A percentile compares a stretch with the other conserved stretches of the same genome.
Evolutionary conservation across 148 eudicot species (phyloP).

Genomic region (Tetragonia tetragonoides): DNA sequence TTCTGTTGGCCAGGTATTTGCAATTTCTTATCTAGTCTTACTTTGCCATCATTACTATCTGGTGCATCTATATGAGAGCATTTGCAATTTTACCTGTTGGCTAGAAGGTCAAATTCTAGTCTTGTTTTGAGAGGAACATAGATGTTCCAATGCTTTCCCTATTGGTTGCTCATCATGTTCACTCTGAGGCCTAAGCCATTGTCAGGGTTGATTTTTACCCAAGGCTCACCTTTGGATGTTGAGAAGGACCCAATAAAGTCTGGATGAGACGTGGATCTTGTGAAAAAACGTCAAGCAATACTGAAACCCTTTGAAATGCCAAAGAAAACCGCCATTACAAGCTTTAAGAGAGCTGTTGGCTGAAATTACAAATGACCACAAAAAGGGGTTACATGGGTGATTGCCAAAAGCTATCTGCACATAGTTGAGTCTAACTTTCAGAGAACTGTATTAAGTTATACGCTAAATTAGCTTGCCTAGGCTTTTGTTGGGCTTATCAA

Average conservation of each 20-base stretch:
- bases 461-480: too few species aligned
- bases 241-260: conserved; percentile 68
- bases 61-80: not conserved
- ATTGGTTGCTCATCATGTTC: conserved; percentile 59
- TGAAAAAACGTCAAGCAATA: conserved; percentile 39
- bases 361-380: too few species aligned
- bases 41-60: conserved; percentile 3
- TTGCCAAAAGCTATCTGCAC: too few species aligned
- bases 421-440: too few species aligned
- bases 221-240: conserved; percentile 53
- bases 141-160: conserved; percentile 80
- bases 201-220: conserved; percentile 62
- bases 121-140: not conserved
- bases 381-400: too few species aligned
- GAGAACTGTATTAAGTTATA: too few species aligned
- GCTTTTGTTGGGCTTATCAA: too few species aligned
- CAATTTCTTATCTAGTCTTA: not conserved
- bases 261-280: conserved; percentile 57
- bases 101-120: not conserved
- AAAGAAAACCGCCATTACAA: not conserved
- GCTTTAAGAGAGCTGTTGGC: not conserved
- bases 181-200: conserved; percentile 48
- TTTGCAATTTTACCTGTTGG: not conserved
- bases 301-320: conserved; percentile 23
- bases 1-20: conserved; percentile 80